phyloP scores from a whole-genome alignment of 2,329 filamentous ascomycete genomes.

The Neoarthrinium moseri region DNA sequence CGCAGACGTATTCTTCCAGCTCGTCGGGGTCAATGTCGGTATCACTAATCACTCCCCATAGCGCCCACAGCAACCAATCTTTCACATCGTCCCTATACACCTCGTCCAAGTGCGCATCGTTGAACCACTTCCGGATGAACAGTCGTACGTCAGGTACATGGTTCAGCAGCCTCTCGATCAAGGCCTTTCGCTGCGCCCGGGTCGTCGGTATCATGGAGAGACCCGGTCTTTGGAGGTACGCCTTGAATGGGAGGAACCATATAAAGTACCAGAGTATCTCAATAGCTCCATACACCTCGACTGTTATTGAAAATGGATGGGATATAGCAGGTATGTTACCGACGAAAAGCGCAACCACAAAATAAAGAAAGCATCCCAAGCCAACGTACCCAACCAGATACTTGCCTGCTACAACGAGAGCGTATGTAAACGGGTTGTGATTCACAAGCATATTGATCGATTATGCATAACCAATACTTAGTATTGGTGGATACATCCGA shows the following conservation, averaged over 20 bases:
- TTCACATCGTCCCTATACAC: slow-evolving; percentile 17
- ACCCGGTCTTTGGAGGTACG: slow-evolving; percentile 13
- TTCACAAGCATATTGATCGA: slow-evolving; percentile 7
- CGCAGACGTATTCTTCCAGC: slow-evolving; percentile 14
- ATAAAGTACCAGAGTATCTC: slow-evolving; percentile 18
- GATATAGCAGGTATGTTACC: slow-evolving; percentile 19
- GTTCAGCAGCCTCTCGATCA: slow-evolving; percentile 8
- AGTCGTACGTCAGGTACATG: slow-evolving; percentile 12
- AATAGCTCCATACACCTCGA: slow-evolving; percentile 17
- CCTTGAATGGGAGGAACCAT: slow-evolving; percentile 17
- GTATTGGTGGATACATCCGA: too few relatives aligned
- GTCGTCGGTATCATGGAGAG: slow-evolving; percentile 4
- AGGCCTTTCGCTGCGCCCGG: slow-evolving; percentile 10
- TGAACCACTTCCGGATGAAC: slow-evolving; percentile 17
- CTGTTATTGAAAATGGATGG: slow-evolving; percentile 20
- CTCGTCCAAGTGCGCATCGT: slow-evolving; percentile 15
- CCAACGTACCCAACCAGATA: slow-evolving; percentile 6
- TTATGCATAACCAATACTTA: too few relatives aligned
- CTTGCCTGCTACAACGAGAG: background rate
- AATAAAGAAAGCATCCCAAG: slow-evolving; percentile 17
- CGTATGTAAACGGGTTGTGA: slow-evolving; percentile 2
- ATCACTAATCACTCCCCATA: slow-evolving; percentile 11
- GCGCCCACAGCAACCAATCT: slow-evolving; percentile 19
- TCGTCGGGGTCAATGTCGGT: slow-evolving; percentile 13
- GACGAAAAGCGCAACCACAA: slow-evolving; percentile 15